Evolutionary conservation across 1,284 basidiomycete genomes (phyloP).

Genomic region (Cryptococcus sp.): DNA sequence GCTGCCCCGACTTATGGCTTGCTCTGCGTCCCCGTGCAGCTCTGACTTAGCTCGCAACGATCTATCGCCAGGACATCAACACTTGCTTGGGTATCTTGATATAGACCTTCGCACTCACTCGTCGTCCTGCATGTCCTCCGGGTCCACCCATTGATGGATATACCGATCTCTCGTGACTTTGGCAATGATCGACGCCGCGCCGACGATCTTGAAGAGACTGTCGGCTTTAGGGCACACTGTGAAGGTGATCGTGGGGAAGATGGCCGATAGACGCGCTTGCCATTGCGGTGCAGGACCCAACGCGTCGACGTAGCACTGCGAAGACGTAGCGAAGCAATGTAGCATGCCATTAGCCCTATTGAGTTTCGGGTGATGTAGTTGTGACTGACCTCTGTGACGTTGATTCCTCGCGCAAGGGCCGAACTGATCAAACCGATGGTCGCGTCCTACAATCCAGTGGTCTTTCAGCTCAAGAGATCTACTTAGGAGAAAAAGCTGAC

Average conservation of each 20-base stretch:
- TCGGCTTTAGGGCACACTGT: constrained; percentile 93
- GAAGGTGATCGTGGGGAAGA: constrained; percentile 81
- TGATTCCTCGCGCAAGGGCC: constrained; percentile 75
- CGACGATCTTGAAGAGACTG: constrained; percentile 92
- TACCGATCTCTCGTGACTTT: constrained; percentile 92
- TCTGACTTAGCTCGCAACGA: background rate
- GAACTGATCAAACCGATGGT: constrained; percentile 85
- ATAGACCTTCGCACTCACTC: constrained; percentile 12
- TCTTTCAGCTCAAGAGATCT: background rate
- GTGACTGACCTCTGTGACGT: constrained; percentile 72
- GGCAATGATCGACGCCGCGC: constrained; percentile 93
- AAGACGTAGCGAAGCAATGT: background rate
- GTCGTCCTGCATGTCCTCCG: constrained; percentile 42
- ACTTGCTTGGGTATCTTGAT: background rate
- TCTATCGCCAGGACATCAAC: constrained; percentile 1
- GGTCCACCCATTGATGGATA: constrained; percentile 75
- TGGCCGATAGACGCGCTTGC: constrained; percentile 71
- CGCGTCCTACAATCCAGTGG: constrained; percentile 60
- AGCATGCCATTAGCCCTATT: background rate
- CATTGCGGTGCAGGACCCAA: constrained; percentile 86
- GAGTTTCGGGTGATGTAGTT: background rate
- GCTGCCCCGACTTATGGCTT: constrained; percentile 60
- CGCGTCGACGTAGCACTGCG: constrained; percentile 91
- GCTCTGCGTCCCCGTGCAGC: constrained; percentile 19
- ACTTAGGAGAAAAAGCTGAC: constrained; percentile 15